Conservation (phyloP, 2,329 filamentous ascomycete species). For the Dichotomopilus funicola region DNA sequence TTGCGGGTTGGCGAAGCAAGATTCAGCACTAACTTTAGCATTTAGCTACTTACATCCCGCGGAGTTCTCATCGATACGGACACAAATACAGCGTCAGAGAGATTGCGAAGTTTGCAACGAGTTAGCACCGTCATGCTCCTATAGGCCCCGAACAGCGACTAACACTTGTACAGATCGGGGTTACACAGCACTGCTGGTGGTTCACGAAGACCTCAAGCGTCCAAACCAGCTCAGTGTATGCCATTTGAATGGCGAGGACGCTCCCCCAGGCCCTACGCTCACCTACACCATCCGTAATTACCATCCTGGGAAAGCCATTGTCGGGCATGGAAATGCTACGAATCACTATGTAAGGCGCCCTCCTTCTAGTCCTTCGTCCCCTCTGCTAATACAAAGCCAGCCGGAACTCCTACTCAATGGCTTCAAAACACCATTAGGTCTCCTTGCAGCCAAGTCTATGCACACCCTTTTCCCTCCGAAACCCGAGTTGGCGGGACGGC, state of each 20-base stretch:
- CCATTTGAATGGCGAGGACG: slow-evolving; percentile 47
- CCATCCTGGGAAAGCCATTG: slow-evolving; percentile 79
- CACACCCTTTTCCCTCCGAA: slow-evolving; percentile 69
- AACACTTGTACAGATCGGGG: slow-evolving; percentile 46
- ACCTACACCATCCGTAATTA: slow-evolving; percentile 89
- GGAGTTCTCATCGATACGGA: slow-evolving; percentile 73
- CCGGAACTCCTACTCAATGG: slow-evolving; percentile 66
- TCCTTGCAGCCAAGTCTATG: slow-evolving; percentile 82
- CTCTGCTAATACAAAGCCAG: slow-evolving; percentile 15
- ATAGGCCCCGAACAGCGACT: neutral
- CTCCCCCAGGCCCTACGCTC: slow-evolving; percentile 76
- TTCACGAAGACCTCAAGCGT: slow-evolving; percentile 85
- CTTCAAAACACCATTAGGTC: slow-evolving; percentile 86
- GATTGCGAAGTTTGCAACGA: slow-evolving; percentile 77
- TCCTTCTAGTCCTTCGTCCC: slow-evolving; percentile 58
- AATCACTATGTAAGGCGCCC: slow-evolving; percentile 64
- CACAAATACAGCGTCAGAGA: slow-evolving; percentile 91
- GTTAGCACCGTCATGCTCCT: slow-evolving; percentile 9
- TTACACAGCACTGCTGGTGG: slow-evolving; percentile 76
- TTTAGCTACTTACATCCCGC: slow-evolving; percentile 56
- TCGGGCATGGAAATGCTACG: slow-evolving; percentile 82
- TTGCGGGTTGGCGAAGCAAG: neutral
- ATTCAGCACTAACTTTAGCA: neutral
- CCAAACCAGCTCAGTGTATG: slow-evolving; percentile 77
- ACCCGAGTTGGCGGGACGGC: slow-evolving; percentile 77